Evolutionary conservation across 352 stramenopile genomes (phyloP).

Genomic region (Elongisporangium undulatum): DNA sequence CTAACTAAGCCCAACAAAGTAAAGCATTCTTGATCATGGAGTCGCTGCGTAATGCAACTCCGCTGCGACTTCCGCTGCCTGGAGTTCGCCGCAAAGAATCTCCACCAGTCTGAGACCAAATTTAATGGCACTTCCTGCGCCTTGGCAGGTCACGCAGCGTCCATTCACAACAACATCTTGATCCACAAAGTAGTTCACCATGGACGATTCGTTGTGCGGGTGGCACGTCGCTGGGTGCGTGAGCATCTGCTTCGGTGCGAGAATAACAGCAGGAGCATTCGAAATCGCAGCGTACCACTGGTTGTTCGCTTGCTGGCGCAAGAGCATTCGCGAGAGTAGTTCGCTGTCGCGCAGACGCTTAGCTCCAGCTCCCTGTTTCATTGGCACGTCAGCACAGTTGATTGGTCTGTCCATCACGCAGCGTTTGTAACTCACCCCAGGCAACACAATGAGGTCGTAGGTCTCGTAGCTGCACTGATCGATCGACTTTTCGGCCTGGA

Average conservation of each 20-base stretch:
- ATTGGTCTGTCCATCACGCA: background rate
- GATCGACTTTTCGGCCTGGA: conserved; percentile 59
- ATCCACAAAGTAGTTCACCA: conserved; percentile 38
- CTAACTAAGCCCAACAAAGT: background rate
- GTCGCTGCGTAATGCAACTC: conserved; percentile 17
- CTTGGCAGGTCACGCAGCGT: conserved; percentile 59
- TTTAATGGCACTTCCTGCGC: conserved; percentile 36
- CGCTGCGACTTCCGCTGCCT: conserved; percentile 29
- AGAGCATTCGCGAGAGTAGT: conserved; percentile 57
- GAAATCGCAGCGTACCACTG: conserved; percentile 53
- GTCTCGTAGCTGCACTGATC: conserved; percentile 57
- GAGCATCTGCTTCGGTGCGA: conserved; percentile 42
- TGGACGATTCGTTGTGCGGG: conserved; percentile 27
- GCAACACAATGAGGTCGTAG: conserved; percentile 70
- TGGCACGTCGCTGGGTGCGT: conserved; percentile 45
- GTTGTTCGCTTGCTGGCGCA: conserved; percentile 41
- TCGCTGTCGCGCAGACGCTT: conserved; percentile 47
- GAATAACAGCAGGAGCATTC: conserved; percentile 36
- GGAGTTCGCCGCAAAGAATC: conserved; percentile 38
- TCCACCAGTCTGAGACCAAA: conserved; percentile 53
- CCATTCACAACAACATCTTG: conserved; percentile 56
- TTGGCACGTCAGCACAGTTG: background rate
- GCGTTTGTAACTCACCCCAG: conserved; percentile 31
- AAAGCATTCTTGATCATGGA: background rate
- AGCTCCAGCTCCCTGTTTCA: conserved; percentile 33